Conservation (phyloP, 2,329 filamentous ascomycete genomes). For the Fusarium sacchari region DNA sequence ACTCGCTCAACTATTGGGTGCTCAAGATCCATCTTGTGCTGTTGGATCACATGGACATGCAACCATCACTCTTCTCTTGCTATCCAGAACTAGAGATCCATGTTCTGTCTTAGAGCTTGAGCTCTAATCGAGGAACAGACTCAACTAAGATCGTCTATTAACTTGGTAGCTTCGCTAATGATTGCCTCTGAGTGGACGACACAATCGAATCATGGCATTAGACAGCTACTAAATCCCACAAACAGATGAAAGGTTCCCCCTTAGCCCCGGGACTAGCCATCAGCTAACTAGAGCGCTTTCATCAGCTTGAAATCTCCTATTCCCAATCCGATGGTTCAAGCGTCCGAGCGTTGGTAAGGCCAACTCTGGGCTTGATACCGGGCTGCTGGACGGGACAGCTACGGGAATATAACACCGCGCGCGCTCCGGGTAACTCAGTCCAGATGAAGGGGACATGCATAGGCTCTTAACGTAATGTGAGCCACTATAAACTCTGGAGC, state of each 20-base stretch:
- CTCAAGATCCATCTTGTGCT: background rate
- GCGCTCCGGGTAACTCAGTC: background rate
- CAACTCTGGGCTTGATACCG: background rate
- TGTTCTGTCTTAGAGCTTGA: background rate
- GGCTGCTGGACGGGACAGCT: background rate
- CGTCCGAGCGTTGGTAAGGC: background rate
- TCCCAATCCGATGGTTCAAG: background rate
- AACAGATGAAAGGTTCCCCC: no score
- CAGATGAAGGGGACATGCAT: accelerated
- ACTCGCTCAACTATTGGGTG: background rate
- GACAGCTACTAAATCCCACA: no score
- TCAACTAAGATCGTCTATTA: accelerated
- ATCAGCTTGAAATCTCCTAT: background rate
- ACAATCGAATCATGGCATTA: background rate
- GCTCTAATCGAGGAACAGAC: accelerated
- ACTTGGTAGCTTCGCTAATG: accelerated
- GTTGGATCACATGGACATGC: background rate
- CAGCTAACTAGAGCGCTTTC: background rate
- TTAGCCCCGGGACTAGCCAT: background rate
- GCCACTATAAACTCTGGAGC: accelerated
- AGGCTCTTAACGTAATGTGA: background rate
- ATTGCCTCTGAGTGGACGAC: background rate
- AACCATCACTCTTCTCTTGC: background rate
- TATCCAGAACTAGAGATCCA: no score
- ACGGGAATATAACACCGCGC: background rate